Evolutionary conservation across 495 filamentous ascomycete genomes (phyloP).

Genomic region (Aspergillus sparsus): DNA sequence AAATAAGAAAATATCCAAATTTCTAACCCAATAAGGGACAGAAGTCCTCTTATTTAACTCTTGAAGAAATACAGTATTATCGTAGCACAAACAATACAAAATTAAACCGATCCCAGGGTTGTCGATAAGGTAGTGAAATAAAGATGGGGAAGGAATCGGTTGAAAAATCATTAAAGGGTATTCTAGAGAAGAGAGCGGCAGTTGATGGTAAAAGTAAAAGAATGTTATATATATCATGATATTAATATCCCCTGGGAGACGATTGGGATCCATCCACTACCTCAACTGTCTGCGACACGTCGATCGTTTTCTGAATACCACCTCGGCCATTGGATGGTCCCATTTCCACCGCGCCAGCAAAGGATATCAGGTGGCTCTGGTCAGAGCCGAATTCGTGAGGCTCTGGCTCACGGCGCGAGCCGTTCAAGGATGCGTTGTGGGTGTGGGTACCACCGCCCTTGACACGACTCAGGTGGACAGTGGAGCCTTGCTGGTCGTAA

Average conservation of each 20-base stretch:
- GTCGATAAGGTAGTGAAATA: neutral
- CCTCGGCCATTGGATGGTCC: constrained; percentile 21
- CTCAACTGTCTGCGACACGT: constrained; percentile 41
- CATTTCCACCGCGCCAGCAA: constrained; percentile 31
- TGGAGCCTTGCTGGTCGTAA: constrained; percentile 36
- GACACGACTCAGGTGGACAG: constrained; percentile 33
- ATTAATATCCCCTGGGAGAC: neutral
- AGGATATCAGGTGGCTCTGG: constrained; percentile 41
- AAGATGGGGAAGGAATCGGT: neutral
- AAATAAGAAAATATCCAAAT: too few relatives aligned
- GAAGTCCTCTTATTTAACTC: too few relatives aligned
- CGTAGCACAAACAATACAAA: too few relatives aligned
- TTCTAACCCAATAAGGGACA: too few relatives aligned
- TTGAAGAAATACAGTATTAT: too few relatives aligned
- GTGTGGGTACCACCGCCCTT: constrained; percentile 19
- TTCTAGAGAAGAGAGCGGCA: neutral
- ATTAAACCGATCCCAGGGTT: too few relatives aligned
- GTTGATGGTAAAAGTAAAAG: neutral
- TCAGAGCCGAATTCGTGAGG: constrained; percentile 33
- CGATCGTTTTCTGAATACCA: constrained; percentile 41
- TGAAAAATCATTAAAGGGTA: neutral
- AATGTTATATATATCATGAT: neutral
- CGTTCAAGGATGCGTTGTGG: constrained; percentile 8
- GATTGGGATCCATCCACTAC: constrained; percentile 15
- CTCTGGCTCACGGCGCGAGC: constrained; percentile 23